Evolutionary conservation across 345 rosid genomes (phyloP).

Genomic region (Rubroshorea leprosula): DNA sequence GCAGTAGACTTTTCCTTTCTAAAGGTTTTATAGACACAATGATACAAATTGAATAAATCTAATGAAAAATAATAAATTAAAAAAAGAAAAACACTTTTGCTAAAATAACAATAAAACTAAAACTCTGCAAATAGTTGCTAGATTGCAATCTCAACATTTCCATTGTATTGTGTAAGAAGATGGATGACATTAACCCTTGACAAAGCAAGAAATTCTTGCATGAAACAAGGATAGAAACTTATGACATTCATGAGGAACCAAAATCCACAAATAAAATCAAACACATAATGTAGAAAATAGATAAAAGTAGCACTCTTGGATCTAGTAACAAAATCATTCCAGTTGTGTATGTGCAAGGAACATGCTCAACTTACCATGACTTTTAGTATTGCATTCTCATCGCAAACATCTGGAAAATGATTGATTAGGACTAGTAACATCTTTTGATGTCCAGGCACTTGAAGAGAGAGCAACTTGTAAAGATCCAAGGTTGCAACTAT

Average conservation of each 20-base stretch:
- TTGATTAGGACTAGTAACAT: conserved; percentile 72
- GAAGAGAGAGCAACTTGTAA: conserved; percentile 70
- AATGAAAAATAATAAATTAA: background rate
- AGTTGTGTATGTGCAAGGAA: background rate
- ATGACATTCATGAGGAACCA: too few relatives aligned
- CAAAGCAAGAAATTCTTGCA: conserved; percentile 95
- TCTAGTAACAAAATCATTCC: background rate
- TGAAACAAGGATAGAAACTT: background rate
- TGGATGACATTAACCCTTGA: conserved; percentile 95
- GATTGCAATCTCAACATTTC: conserved; percentile 77
- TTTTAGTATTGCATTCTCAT: conserved; percentile 87
- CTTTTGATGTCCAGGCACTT: conserved; percentile 59
- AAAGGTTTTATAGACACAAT: background rate
- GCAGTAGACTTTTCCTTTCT: background rate
- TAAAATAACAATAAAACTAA: background rate
- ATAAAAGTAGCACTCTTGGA: too few relatives aligned
- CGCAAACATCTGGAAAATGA: conserved; percentile 62
- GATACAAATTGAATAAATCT: conserved; percentile 3
- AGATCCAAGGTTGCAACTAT: conserved; percentile 65
- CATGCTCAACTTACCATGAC: conserved; percentile 74
- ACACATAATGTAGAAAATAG: background rate
- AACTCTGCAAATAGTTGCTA: conserved; percentile 68
- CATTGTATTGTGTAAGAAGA: conserved; percentile 80
- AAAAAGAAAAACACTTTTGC: background rate
- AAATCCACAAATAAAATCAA: background rate